Conservation (phyloP, 345 rosid genomes). For the Eucalyptus sp. region DNA sequence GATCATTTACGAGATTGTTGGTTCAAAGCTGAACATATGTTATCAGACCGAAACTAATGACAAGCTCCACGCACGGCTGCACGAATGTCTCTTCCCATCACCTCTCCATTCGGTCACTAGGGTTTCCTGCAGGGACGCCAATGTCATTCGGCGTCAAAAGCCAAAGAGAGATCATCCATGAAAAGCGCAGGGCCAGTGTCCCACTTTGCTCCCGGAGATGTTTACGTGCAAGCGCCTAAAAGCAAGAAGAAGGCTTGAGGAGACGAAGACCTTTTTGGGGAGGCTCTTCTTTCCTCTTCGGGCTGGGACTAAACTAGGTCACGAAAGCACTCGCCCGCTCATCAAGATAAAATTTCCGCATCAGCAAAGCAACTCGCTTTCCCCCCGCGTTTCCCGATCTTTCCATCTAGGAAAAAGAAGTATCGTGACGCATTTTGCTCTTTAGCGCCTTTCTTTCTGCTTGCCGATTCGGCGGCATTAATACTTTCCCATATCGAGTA, state of each 20-base stretch:
- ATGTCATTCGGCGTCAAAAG: background rate
- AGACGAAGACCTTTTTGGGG: background rate
- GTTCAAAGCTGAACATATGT: background rate
- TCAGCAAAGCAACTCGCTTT: background rate
- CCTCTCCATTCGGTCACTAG: background rate
- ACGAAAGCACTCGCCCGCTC: background rate
- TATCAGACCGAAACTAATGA: background rate
- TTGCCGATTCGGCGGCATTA: background rate
- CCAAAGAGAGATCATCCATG: background rate
- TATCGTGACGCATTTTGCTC: background rate
- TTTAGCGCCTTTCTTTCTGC: background rate
- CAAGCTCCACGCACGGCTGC: background rate
- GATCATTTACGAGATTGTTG: background rate
- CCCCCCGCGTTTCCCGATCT: background rate
- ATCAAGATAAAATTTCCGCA: background rate
- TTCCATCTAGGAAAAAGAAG: background rate
- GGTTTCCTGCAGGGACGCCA: background rate
- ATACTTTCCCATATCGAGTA: background rate
- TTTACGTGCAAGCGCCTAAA: background rate
- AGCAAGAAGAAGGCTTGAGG: background rate
- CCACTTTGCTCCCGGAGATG: background rate
- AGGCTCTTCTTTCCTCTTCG: background rate
- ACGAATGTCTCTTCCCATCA: background rate
- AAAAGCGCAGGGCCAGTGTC: background rate
- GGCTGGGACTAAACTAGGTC: background rate